Base-by-base conservation (phyloP, 1,139 yeast species). In the Suhomyces bolitotheri region DNA sequence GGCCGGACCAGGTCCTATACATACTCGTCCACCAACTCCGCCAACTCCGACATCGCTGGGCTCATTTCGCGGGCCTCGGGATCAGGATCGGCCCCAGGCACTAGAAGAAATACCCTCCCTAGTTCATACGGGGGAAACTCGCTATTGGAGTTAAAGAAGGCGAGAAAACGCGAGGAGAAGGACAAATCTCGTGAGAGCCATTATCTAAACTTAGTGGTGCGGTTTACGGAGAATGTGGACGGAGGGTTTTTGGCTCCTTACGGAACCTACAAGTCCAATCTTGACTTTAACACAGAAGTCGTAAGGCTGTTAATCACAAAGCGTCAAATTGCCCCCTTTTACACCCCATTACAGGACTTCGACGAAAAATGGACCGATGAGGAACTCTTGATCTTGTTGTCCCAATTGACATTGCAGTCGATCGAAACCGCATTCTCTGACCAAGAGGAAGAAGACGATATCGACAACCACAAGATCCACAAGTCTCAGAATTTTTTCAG, bases 221-320 rank as follows among this genome's bases (percentile, higher is more conserved):
- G 72, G 42, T 73, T 57, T 48, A 67, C 67, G 25, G 88, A 82
- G 49, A 73, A 64, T 38, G 88, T 83, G 9, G 92, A 84, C 58
- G 94, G 94, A 10, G 94, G 92, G 0, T 83, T 61, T 50, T 59
- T 84, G 45, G 96, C 95, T 1, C 96, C 97, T 0, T 87, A 74
- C 60, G 97, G 96, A 2, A 86, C 88, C 21, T 90, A 90, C 59
- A 77, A 74, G 46, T 71, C 82, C 40, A 79, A 83, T 38, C 71
- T 86, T 43, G 96, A 86, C 56, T 92, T 78, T 61, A 77, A 82
- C 52, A 76, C 85, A 11, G 77, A 76, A 23, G 68, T 82, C 2
- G 96, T 90, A 7, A 75, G 87, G 31, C 72, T 65, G 16, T 63
- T 86, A 25, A 84, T 90, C 15, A 48, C 60, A 4, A 50, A 51